Percentiles rank a stretch among this genome's conserved stretches.
These are phyloP conservation scores for Myriosclerotinia curreyana DNA, from an alignment of 2,329 filamentous ascomycete genomes.

Conservation along the genomic window DNA sequence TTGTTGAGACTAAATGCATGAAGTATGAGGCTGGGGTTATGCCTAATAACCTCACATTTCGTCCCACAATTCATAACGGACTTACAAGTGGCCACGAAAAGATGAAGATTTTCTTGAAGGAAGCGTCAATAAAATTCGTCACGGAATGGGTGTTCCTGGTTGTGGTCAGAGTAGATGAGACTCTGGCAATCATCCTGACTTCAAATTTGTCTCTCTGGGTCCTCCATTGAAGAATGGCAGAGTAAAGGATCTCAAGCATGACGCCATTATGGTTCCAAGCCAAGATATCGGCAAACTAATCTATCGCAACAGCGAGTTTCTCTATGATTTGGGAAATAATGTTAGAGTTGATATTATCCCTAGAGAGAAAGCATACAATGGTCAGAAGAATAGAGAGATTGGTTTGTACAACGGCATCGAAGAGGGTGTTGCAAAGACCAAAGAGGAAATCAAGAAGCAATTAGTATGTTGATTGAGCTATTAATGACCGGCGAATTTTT, in stretches of 20 bases:
- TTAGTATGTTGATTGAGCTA: background rate
- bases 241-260: background rate
- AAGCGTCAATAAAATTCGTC: background rate
- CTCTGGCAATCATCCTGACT: background rate
- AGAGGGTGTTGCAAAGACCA: background rate
- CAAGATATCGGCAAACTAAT: background rate
- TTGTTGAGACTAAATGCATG: conserved; percentile 1
- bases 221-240: background rate
- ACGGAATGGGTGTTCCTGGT: background rate
- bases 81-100: background rate
- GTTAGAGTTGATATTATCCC: background rate
- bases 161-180: background rate
- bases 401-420: background rate
- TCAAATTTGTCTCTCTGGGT: conserved; percentile 2
- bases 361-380: background rate
- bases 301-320: background rate
- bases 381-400: background rate
- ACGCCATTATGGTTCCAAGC: background rate
- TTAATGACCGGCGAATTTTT: background rate
- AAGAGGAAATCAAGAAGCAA: background rate
- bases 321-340: rapidly evolving
- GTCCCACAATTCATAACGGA: background rate
- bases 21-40: background rate
- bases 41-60: background rate
- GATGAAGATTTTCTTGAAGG: background rate